phyloP scores from a whole-genome alignment of 2,329 filamentous ascomycete genomes.

The Penicillium olsonii region DNA sequence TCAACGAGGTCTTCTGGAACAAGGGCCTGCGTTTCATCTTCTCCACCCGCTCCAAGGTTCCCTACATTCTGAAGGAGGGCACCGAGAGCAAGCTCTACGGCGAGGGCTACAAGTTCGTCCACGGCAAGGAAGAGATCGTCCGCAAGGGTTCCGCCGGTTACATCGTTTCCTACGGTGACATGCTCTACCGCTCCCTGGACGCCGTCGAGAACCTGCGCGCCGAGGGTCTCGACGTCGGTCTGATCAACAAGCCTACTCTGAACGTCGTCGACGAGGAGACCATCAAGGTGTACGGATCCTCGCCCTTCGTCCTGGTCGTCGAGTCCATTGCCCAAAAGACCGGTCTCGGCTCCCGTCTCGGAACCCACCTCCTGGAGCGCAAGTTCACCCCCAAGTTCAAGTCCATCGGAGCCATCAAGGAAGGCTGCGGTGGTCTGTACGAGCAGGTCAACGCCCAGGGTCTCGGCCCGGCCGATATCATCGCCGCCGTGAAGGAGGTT shows the following conservation, averaged over 20 bases:
- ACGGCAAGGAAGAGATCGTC: constrained; percentile 42
- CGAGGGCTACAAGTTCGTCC: constrained; percentile 38
- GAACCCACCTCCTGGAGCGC: constrained; percentile 39
- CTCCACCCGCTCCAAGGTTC: constrained; percentile 42
- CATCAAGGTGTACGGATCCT: constrained; percentile 38
- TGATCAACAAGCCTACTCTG: constrained; percentile 44
- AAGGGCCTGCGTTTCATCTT: constrained; percentile 41
- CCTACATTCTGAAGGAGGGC: constrained; percentile 41
- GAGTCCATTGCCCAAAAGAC: constrained; percentile 45
- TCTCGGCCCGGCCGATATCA: constrained; percentile 37
- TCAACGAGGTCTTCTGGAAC: constrained; percentile 41
- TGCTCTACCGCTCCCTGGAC: constrained; percentile 44
- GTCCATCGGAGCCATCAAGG: constrained; percentile 40
- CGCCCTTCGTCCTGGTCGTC: constrained; percentile 40
- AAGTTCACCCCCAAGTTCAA: constrained; percentile 41
- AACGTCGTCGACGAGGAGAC: constrained; percentile 43
- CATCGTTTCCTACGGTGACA: constrained; percentile 42
- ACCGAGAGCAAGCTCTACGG: constrained; percentile 39
- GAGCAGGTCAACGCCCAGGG: constrained; percentile 43
- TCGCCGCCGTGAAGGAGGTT: constrained; percentile 30
- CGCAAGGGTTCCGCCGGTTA: constrained; percentile 40
- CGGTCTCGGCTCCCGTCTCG: constrained; percentile 40
- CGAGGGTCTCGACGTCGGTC: constrained; percentile 39
- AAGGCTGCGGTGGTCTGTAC: constrained; percentile 41
- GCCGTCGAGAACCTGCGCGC: constrained; percentile 40